Percentiles rank a stretch among this genome's conserved stretches.
These are phyloP conservation scores for Ganoderma lucidum DNA, from an alignment of 1,284 basidiomycete genomes.

Conservation along the genomic window DNA sequence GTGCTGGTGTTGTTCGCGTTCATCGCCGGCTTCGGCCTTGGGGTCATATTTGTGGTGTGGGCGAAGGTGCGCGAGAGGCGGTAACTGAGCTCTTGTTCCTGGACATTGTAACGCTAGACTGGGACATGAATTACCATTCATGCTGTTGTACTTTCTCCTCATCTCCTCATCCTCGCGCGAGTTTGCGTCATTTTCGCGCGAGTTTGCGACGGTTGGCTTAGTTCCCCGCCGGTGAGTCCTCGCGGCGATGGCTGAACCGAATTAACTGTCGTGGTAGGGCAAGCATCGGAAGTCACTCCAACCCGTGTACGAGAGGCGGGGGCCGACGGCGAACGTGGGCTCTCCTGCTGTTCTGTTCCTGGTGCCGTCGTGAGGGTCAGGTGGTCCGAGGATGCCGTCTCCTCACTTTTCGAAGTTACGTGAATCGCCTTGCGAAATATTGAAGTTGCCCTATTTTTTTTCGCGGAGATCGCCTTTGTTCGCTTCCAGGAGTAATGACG, in stretches of 20 bases:
- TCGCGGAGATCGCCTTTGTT: background rate
- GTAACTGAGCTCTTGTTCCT: constrained; percentile 33
- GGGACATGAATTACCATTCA: background rate
- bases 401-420: background rate
- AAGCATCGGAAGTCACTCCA: background rate
- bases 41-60: constrained; percentile 79
- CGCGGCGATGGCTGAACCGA: background rate
- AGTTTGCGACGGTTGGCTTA: background rate
- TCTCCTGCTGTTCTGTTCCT: background rate
- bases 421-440: background rate
- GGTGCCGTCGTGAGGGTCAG: background rate
- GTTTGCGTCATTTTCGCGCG: background rate
- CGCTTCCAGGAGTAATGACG: background rate
- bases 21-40: constrained; percentile 76
- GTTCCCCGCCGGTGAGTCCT: background rate
- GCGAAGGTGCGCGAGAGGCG: constrained; percentile 77
- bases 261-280: background rate
- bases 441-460: background rate
- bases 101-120: background rate
- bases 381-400: background rate
- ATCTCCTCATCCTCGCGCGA: background rate
- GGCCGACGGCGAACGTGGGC: background rate
- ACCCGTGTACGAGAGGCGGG: background rate
- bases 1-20: constrained; percentile 87
- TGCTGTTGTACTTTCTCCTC: background rate